Evolutionary conservation across 2,329 filamentous ascomycete genomes (phyloP), one percentile per base, ranked within the genome.

Genomic region (Pseudocercospora fijiensis): DNA sequence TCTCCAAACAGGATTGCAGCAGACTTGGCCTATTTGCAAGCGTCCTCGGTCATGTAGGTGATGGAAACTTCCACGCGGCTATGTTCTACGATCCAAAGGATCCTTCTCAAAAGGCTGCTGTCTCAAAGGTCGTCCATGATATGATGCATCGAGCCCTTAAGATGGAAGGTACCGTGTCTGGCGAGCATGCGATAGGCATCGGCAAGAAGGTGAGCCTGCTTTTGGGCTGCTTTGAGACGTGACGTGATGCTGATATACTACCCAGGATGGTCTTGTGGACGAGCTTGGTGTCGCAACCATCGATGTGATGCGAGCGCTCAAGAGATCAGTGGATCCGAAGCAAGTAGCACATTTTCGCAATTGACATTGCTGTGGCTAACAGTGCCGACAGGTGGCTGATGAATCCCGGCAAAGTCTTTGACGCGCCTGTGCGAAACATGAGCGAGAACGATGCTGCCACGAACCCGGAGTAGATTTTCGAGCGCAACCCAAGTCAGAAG

Each of bases 41-140:
- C 72, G 90, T 96, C 27, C 81, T 97, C 3, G 93, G 93, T 2
- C 93, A 97, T 73, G 89, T 97, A 62, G 93, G 93, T 11, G 93
- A 96, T 74, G 93, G 93, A 41, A 97, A 97, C 77, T 97, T 97
- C 80, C 93, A 97, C 76, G 89, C 93, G 75, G 91, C 89, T 74
- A 95, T 97, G 78, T 89, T 97, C 79, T 97, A 96, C 76, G 86
- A 95, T 77, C 85, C 85, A 26, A 83, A 82, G 24, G 82, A 92
- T 61, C 83, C 85, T 2, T 86, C 82, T 26, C 90, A 96, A 77
- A 85, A 88, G 84, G 47, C 90, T 89, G 69, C 91, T 95, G 1
- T 90, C 95, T 75, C 84, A 83, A 60, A 92, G 28, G 91, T 68
- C 67, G 91, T 97, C 53, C 88, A 93, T 74, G 89, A 92, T 70